A percentile compares a stretch with the other conserved stretches of the same genome.
Conservation (phyloP, 352 stramenopile species). For the Detonula confervacea region DNA sequence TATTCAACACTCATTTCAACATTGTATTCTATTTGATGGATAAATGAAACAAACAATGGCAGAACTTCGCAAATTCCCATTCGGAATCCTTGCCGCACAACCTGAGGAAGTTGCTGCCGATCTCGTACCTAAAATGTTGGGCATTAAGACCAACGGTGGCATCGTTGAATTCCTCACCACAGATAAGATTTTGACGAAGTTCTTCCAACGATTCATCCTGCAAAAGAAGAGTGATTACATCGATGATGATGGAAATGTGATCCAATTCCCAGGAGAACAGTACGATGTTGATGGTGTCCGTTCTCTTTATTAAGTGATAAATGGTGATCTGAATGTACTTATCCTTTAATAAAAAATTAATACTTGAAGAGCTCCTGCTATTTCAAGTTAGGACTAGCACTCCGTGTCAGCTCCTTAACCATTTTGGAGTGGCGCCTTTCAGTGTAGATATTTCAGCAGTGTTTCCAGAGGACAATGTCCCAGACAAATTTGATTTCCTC, state of each 20-base stretch:
- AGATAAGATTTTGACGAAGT: conserved; percentile 85
- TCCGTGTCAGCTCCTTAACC: no score
- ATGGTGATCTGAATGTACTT: not conserved
- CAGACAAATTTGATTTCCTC: no score
- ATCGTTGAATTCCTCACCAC: conserved; percentile 85
- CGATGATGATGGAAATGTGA: conserved; percentile 87
- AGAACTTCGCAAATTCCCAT: conserved; percentile 87
- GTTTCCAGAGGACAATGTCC: no score
- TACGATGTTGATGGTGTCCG: conserved; percentile 85
- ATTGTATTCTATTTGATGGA: conserved; percentile 9
- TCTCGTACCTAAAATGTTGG: conserved; percentile 86
- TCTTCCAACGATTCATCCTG: conserved; percentile 85
- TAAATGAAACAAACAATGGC: not conserved
- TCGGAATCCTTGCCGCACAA: conserved; percentile 85
- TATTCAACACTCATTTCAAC: conserved; percentile 4
- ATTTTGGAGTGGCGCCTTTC: no score
- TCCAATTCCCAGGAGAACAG: conserved; percentile 79
- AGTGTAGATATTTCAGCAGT: no score
- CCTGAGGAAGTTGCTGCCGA: conserved; percentile 85
- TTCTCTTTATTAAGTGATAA: conserved; percentile 77
- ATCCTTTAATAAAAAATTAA: conserved; percentile 13
- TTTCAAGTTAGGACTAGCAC: no score
- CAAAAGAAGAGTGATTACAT: conserved; percentile 87
- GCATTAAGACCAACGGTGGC: conserved; percentile 69
- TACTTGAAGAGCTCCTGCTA: no score